A percentile compares a stretch with the other conserved stretches of the same genome.
Conservation (phyloP, 768 basidiomycete species). For the Erythrobasidium yunnanense region DNA sequence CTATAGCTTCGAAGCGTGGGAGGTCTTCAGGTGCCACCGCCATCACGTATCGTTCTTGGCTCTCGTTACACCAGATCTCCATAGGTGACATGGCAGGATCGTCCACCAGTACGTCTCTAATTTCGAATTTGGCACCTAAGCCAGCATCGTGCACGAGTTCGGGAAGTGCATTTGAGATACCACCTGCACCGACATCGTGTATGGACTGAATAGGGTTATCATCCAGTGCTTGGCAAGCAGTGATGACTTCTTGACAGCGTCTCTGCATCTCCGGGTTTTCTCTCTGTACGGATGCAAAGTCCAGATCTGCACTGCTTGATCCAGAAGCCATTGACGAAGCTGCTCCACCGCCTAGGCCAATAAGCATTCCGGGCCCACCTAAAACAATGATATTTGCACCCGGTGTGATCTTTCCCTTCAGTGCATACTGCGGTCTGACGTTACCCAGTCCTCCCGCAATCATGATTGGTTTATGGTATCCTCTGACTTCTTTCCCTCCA, state of each 20-base stretch:
- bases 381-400: slow-evolving; percentile 84
- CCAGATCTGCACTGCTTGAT: slow-evolving; percentile 77
- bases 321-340: slow-evolving; percentile 90
- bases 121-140: slow-evolving; percentile 86
- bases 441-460: slow-evolving; percentile 94
- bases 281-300: slow-evolving; percentile 94
- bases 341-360: slow-evolving; percentile 92
- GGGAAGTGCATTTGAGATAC: slow-evolving; percentile 88
- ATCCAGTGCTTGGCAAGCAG: slow-evolving; percentile 57
- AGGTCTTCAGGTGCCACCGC: slow-evolving; percentile 61
- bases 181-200: slow-evolving; percentile 96
- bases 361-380: slow-evolving; percentile 90
- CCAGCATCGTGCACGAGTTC: slow-evolving; percentile 92
- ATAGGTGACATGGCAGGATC: slow-evolving; percentile 93
- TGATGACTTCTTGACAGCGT: slow-evolving; percentile 92
- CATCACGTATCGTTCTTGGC: slow-evolving; percentile 92
- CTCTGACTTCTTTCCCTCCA: slow-evolving; percentile 57
- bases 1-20: slow-evolving; percentile 60
- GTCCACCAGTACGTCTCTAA: slow-evolving; percentile 80
- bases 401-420: slow-evolving; percentile 62
- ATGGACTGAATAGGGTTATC: slow-evolving; percentile 82
- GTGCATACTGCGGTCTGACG: slow-evolving; percentile 70
- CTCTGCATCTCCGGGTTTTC: slow-evolving; percentile 99
- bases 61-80: slow-evolving; percentile 99
- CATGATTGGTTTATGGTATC: slow-evolving; percentile 99